Base-by-base conservation (phyloP, 2,329 filamentous ascomycete genomes). In the Paecilomyces niveus region DNA sequence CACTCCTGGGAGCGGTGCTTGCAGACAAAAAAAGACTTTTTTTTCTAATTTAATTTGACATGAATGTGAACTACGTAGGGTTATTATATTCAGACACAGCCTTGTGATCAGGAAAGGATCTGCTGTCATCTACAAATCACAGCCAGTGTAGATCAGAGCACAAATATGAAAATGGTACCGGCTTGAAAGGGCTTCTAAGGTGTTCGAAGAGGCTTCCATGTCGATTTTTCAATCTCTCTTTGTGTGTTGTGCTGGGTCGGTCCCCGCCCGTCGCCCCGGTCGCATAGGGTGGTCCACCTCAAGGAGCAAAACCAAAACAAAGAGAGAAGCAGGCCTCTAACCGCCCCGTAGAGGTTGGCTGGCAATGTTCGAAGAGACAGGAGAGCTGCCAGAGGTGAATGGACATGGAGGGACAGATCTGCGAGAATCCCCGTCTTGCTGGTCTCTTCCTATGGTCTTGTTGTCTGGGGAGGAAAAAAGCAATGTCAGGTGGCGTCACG, bases 221-320 rank as follows among this genome's bases (percentile, higher is more conserved):
- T 50, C 21, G 9, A 24, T 29, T 29, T 56, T 57, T 58, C 50
- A 57, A 21, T 51, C 18, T 53, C 61, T 58, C 57, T 63, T 61
- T 59, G 60, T 67, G 61, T 62, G 67, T 62, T 66, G 64, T 60
- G 65, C 50, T 24, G 50, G 21, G 50, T 29, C 50, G 15, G 50
- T 13, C 50, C 22, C 50, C 50, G 50, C 50, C 22, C 11, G 70
- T 72, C 69, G 70, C 70, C 65, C 59, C 66, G 70, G 68, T 65
- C 68, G 68, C 67, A 60, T 45, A 35, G 58, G 60, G 63, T 61
- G 60, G 57, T 57, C 55, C 56, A 52, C 50, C 67, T 68, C 58
- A 69, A 69, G 62, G 55, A 68, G 70, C 55, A 72, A 73, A 73
- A 73, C 56, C 69, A 73, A 71, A 73, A 73, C 68, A 73, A 73